These are phyloP conservation scores for Phytophthora pisi DNA, from an alignment of 352 stramenopile genomes.

Conservation along the genomic window DNA sequence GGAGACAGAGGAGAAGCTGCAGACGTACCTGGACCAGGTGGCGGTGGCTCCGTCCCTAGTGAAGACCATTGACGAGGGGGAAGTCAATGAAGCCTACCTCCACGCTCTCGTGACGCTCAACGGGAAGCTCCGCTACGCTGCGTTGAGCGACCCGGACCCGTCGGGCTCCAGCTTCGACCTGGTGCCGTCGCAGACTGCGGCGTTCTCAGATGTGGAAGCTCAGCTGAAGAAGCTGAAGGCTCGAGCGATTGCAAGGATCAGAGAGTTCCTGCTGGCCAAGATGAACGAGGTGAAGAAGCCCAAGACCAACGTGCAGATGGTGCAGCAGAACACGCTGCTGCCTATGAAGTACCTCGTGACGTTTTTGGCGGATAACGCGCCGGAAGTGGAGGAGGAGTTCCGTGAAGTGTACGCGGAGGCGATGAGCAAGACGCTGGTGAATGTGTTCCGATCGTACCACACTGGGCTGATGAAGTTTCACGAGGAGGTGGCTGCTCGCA, in stretches of 20 bases:
- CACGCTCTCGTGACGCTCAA: slow-evolving; percentile 94
- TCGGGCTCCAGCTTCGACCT: slow-evolving; percentile 86
- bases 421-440: slow-evolving; percentile 96
- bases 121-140: slow-evolving; percentile 92
- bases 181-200: slow-evolving; percentile 87
- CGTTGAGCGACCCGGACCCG: slow-evolving; percentile 57
- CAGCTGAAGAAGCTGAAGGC: slow-evolving; percentile 91
- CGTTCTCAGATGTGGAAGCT: slow-evolving; percentile 92
- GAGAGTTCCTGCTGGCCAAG: slow-evolving; percentile 95
- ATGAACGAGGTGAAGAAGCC: slow-evolving; percentile 95
- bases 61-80: slow-evolving; percentile 92
- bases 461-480: slow-evolving; percentile 95
- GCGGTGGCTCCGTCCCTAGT: slow-evolving; percentile 95
- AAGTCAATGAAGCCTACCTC: slow-evolving; percentile 95
- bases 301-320: slow-evolving; percentile 98
- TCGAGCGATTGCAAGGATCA: slow-evolving; percentile 73
- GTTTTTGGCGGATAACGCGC: slow-evolving; percentile 94
- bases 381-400: slow-evolving; percentile 95
- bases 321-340: slow-evolving; percentile 97
- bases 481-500: slow-evolving; percentile 90
- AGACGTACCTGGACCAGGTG: slow-evolving; percentile 96
- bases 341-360: slow-evolving; percentile 96
- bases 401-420: slow-evolving; percentile 95
- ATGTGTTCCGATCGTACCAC: slow-evolving; percentile 97
- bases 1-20: slow-evolving; percentile 92